A percentile compares a stretch with the other conserved stretches of the same genome.
Conservation (phyloP, 2,329 filamentous ascomycete species). For the Teratosphaeria epicoccoides region DNA sequence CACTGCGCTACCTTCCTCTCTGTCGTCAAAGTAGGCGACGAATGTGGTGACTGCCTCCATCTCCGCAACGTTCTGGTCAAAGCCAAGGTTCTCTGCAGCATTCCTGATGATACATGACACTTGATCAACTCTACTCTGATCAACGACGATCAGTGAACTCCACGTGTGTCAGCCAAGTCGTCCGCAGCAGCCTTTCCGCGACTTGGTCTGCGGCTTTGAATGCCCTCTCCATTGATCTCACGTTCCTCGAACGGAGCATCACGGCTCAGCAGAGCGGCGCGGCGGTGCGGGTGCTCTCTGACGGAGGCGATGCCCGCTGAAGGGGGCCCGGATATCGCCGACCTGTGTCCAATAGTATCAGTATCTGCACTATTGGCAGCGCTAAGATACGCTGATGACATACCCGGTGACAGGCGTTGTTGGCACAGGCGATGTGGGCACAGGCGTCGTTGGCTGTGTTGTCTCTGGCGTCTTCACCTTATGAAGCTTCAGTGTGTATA, state of each 20-base stretch:
- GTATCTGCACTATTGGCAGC: not conserved
- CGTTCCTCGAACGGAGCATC: conserved; percentile 10
- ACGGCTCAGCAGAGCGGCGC: conserved; percentile 9
- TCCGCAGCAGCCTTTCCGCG: not conserved
- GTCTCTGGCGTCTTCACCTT: conserved; percentile 7
- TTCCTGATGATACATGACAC: not conserved
- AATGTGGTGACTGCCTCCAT: conserved; percentile 51
- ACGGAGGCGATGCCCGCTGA: conserved; percentile 9
- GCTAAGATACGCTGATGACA: not conserved
- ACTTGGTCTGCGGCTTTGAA: conserved; percentile 10
- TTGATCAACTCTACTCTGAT: not conserved
- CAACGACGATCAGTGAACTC: not conserved
- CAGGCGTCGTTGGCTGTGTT: conserved; percentile 1
- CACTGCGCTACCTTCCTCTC: conserved; percentile 55
- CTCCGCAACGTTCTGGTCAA: conserved; percentile 55
- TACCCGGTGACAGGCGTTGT: not conserved
- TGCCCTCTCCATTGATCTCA: conserved; percentile 10
- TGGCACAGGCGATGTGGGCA: not conserved
- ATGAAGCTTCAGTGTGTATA: conserved; percentile 10
- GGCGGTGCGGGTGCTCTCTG: conserved; percentile 9
- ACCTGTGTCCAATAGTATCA: not conserved
- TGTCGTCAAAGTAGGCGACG: conserved; percentile 54
- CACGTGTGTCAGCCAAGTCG: conserved; percentile 1
- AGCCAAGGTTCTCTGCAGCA: conserved; percentile 51
- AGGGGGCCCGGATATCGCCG: conserved; percentile 3